Base-by-base conservation (phyloP, 1,284 basidiomycete genomes). In the Ceratobasidium theobromae region DNA sequence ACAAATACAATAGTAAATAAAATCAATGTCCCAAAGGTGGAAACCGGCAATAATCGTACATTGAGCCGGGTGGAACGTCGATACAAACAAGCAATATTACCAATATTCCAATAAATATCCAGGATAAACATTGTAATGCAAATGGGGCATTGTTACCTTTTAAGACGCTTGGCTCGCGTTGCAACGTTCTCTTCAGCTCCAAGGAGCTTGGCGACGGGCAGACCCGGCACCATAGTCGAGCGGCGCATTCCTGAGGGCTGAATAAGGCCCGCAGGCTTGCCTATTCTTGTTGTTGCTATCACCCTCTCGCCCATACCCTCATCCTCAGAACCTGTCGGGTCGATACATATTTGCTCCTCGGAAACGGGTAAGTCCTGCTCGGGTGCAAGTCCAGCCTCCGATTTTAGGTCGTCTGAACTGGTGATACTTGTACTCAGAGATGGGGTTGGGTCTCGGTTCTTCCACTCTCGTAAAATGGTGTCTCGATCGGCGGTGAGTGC, bases 401-500 rank as follows among this genome's bases (percentile, higher is more conserved):
- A 40, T 32, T 55, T 55, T 5, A 41, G 23, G 14, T 62, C 58
- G 33, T 62, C 58, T 18, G 35, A 28, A 23, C 30, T 48, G n/a
- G 58, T 62, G 6, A 62, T 35, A 14, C 46, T 33, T 23, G 46
- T 62, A 6, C 45, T 62, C 48, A 62, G 52, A 3, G 58, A 62
- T 5, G 58, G 58, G 1, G 58, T 52, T 30, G 35, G 45, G 38
- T 62, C 58, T 4, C 48, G 46, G 46, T 62, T 62, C 28, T 35
- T 66, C 81, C 83, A 83, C 32, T 78, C 77, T 52, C 79, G 77
- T 49, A 91, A 70, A 23, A 90, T 74, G 2, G 78, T 76, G 4
- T 86, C 83, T 30, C 89, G 82, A 68, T 76, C 80, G 69, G 82
- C 78, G 6, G 88, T 89, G 64, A 87, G 75, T 49, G 85, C 80